These are phyloP conservation scores for Sisymbrium altissimum DNA, from an alignment of 345 rosid species.

Conservation along the genomic window DNA sequence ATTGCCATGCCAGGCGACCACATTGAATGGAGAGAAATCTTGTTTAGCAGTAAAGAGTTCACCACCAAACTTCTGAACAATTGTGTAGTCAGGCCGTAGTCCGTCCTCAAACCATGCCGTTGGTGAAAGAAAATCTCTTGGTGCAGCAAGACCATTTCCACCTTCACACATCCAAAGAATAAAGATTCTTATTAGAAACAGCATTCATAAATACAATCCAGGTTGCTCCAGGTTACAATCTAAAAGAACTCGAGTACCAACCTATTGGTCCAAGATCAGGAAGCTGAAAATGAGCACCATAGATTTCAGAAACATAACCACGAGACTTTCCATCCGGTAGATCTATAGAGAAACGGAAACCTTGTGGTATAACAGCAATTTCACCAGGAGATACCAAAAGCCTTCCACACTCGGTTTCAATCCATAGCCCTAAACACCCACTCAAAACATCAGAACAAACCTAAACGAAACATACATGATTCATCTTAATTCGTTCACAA, in stretches of 20 bases:
- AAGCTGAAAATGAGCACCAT: conserved; percentile 92
- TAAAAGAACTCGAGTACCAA: conserved; percentile 50
- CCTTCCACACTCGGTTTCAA: conserved; percentile 89
- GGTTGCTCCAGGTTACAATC: neutral
- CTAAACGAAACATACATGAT: neutral
- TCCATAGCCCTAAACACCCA: conserved; percentile 67
- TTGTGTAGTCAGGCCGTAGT: conserved; percentile 57
- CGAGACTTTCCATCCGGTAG: conserved; percentile 88
- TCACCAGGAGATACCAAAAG: conserved; percentile 86
- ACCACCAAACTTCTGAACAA: conserved; percentile 86
- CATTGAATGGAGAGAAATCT: conserved; percentile 97
- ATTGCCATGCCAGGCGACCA: conserved; percentile 98
- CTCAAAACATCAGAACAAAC: neutral
- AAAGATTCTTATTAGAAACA: neutral
- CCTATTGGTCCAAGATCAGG: conserved; percentile 99
- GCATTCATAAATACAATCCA: neutral
- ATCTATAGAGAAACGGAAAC: conserved; percentile 70
- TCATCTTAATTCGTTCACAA: neutral
- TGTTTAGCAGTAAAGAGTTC: conserved; percentile 82
- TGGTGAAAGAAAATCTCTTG: conserved; percentile 89
- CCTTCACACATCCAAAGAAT: conserved; percentile 41
- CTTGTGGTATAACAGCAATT: conserved; percentile 81
- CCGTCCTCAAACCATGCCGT: conserved; percentile 81
- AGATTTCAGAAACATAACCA: conserved; percentile 90
- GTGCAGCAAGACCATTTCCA: conserved; percentile 96